phyloP scores from a whole-genome alignment of 345 rosid species.

The Excoecaria cochinchinensis region DNA sequence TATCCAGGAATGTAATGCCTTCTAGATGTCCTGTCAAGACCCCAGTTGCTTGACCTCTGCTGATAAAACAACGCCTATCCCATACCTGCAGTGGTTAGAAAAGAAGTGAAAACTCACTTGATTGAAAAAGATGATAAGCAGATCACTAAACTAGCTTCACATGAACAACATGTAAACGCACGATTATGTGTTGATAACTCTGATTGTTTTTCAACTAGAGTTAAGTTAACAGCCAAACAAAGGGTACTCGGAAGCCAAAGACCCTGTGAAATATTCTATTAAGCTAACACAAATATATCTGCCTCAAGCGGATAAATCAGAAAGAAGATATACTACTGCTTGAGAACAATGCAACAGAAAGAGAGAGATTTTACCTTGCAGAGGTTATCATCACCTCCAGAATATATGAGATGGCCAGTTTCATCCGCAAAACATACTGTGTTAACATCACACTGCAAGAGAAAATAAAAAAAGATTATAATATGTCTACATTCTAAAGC shows the following conservation, averaged over 20 bases:
- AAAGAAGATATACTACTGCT: not conserved
- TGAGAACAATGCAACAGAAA: not conserved
- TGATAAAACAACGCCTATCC: slow-evolving; percentile 62
- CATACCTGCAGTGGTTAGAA: slow-evolving; percentile 45
- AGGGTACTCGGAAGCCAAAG: not conserved
- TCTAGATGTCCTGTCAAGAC: slow-evolving; percentile 64
- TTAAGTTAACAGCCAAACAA: not conserved
- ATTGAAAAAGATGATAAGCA: slow-evolving; percentile 1
- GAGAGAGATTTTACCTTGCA: slow-evolving; percentile 49
- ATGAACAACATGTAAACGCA: not conserved
- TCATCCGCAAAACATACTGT: slow-evolving; percentile 77
- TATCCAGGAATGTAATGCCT: slow-evolving; percentile 67
- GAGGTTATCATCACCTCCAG: slow-evolving; percentile 64
- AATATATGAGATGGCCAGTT: slow-evolving; percentile 58
- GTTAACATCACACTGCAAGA: slow-evolving; percentile 62
- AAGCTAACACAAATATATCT: not conserved
- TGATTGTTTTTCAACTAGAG: not conserved
- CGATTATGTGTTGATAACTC: not conserved
- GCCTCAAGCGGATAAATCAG: not conserved
- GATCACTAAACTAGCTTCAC: not conserved
- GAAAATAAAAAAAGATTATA: slow-evolving; percentile 16
- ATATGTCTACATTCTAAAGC: slow-evolving; percentile 6
- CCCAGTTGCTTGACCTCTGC: slow-evolving; percentile 53
- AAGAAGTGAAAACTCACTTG: not conserved
- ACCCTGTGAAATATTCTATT: not conserved